Conservation (phyloP, 2,329 filamentous ascomycete species). For the Neofusicoccum sp. region DNA sequence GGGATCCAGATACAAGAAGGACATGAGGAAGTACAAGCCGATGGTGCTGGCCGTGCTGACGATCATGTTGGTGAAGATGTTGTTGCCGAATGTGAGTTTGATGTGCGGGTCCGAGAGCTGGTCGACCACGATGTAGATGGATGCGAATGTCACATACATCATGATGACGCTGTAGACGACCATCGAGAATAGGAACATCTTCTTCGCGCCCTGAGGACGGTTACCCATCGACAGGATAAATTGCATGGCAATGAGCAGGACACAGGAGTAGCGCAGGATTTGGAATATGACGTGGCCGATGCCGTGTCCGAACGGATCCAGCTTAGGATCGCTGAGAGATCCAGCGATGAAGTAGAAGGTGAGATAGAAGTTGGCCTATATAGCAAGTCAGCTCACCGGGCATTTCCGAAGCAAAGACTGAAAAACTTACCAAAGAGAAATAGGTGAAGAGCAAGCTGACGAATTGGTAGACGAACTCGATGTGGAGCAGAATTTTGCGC, state of each 20-base stretch:
- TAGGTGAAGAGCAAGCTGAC: slow-evolving; percentile 92
- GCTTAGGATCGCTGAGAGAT: slow-evolving; percentile 71
- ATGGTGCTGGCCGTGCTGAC: slow-evolving; percentile 85
- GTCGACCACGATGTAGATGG: slow-evolving; percentile 82
- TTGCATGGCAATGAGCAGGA: slow-evolving; percentile 87
- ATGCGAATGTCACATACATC: slow-evolving; percentile 88
- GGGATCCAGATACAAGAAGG: slow-evolving; percentile 91
- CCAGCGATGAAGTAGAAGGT: slow-evolving; percentile 98
- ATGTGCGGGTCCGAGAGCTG: slow-evolving; percentile 62
- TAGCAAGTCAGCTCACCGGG: slow-evolving; percentile 25
- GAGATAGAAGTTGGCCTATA: slow-evolving; percentile 87
- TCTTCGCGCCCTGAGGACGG: slow-evolving; percentile 88
- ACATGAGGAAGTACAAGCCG: slow-evolving; percentile 94
- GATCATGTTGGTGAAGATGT: slow-evolving; percentile 92
- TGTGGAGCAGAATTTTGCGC: slow-evolving; percentile 86
- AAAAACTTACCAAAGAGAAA: slow-evolving; percentile 66
- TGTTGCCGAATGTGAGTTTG: slow-evolving; percentile 67
- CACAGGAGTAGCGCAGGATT: slow-evolving; percentile 78
- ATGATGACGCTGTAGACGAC: slow-evolving; percentile 92
- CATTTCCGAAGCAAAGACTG: slow-evolving; percentile 20
- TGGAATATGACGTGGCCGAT: slow-evolving; percentile 84
- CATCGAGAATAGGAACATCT: slow-evolving; percentile 84
- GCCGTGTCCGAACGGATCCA: slow-evolving; percentile 90
- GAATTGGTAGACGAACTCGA: slow-evolving; percentile 95
- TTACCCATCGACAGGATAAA: slow-evolving; percentile 97